These are phyloP conservation scores for Lentinula sp. DNA, from an alignment of 768 basidiomycete species.

Conservation along the genomic window DNA sequence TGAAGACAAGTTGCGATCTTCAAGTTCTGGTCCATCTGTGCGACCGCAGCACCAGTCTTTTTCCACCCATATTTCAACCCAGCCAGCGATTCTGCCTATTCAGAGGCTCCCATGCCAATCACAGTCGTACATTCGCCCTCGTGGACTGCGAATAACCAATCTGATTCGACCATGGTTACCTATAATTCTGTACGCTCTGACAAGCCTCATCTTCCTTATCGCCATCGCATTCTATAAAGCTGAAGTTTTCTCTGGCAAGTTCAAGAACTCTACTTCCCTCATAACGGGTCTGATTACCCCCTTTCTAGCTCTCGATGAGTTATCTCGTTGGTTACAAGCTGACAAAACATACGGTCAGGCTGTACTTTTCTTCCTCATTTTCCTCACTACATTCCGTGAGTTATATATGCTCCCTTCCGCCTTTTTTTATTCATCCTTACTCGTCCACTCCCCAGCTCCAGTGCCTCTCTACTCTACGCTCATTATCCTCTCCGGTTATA, in stretches of 20 bases:
- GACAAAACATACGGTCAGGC: constrained; percentile 71
- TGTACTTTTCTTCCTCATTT: constrained; percentile 77
- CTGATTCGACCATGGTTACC: constrained; percentile 74
- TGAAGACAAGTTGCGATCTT: neutral
- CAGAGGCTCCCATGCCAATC: constrained; percentile 10
- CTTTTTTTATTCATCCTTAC: constrained; percentile 4
- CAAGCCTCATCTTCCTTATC: constrained; percentile 69
- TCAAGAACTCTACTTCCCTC: neutral
- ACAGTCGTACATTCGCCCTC: constrained; percentile 30
- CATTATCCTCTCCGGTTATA: constrained; percentile 89
- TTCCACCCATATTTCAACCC: neutral
- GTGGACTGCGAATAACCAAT: constrained; percentile 44
- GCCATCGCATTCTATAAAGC: constrained; percentile 82
- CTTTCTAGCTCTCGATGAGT: constrained; percentile 66
- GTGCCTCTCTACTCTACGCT: constrained; percentile 90
- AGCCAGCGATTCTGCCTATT: neutral
- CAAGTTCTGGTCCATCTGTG: neutral
- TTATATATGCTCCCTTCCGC: constrained; percentile 8
- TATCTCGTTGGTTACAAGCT: constrained; percentile 72
- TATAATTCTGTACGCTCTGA: constrained; percentile 68
- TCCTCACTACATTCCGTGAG: constrained; percentile 85
- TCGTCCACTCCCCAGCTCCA: constrained; percentile 49
- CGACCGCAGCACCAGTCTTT: neutral
- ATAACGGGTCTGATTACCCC: constrained; percentile 8
- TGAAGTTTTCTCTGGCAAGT: constrained; percentile 77